Base-by-base conservation (phyloP, 441 rosid species). In the Erodium trifolium region DNA sequence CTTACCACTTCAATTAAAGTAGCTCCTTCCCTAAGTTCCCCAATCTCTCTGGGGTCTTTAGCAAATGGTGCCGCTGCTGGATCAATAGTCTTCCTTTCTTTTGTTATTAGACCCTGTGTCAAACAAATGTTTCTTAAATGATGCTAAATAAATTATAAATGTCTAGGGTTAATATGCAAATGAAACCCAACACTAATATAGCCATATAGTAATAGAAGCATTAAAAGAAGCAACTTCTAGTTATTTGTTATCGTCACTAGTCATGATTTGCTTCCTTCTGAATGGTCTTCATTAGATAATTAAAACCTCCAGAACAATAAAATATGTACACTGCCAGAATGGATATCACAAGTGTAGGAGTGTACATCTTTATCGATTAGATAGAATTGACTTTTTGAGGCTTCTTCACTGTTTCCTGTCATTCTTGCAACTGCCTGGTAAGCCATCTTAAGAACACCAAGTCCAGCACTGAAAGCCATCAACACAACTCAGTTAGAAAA, bases 291-390 rank as follows among this genome's bases (percentile, higher is more conserved):
- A 23, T 60, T 19, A 23, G 35, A 60, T 60, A n/a, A 60, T 8
- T 18, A 60, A 11, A 60, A 23, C 13, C 27, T 60, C 35, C 35
- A 23, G 27, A 60, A 27, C 23, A 29, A 60, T 11, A 60, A 5
- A 19, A 69, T 39, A 31, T 67, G 51, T 66, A 67, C 14, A 67
- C 12, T 49, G 12, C 8, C 5, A 29, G 35, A 23, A 51, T 41
- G 18, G 51, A 64, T 64, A 67, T 9, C 11, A 41, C 7, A 41
- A 41, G 45, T 19, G 43, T 37, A 82, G 72, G 77, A 68, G 49
- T 81, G 59, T 78, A 94, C 99, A 80, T 94, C 96, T 86, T 91
- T 94, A 78, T 94, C 99, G 29, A 94, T 81, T 37, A 91, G 78
- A 83, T 80, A 94, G 82, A 87, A 88, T 59, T 86, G 83, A 71